Base-by-base conservation (phyloP, 371 early-diverging fungal species). In the Fennellomyces sp. region DNA sequence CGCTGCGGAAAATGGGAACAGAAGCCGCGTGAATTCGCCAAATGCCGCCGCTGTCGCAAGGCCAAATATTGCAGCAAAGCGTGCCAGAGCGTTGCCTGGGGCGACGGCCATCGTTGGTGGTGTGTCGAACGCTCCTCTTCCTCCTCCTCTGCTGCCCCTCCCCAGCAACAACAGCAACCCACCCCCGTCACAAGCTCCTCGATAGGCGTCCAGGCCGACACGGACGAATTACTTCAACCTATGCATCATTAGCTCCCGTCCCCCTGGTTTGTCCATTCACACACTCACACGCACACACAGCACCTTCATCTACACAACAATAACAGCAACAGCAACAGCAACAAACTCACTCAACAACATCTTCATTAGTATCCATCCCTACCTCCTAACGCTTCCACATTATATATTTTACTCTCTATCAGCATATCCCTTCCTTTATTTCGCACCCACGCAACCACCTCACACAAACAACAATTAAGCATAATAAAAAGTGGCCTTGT, bases 21-120 rank as follows among this genome's bases (percentile, higher is more conserved):
- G 10, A 80, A 82, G 31, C 85, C 87, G 1, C 80, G 89, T 54
- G 89, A 91, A 66, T 91, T 91, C 70, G 85, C 90, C 30, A 91
- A 90, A 74, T 91, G 92, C 66, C 87, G 91, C 39, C 71, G 90
- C 27, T 91, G 92, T 67, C 84, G 91, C 60, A 91, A 90, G 60
- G 90, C 90, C 54, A 91, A 90, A 60, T 91, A 91, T 59, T 91
- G 92, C 69, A 84, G 88, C 63, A 89, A 88, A 66, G 70, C 67
- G 30, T 90, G 92, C 57, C 92, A 91, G 65, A 84, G 84, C 64
- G 76, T 76, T 36, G 90, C 92, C 4, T 91, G 92, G 92, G 78
- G 74, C 25, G 87, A 85, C 47, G 91, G 92, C 7, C 92, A 91
- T 55, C 85, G 90, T 19, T 84, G 86, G 81, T 91, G 92, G 92